Evolutionary conservation across 768 basidiomycete genomes (phyloP), one percentile per base, ranked within the genome.

Genomic region (Strobilomyces echinocephalus): DNA sequence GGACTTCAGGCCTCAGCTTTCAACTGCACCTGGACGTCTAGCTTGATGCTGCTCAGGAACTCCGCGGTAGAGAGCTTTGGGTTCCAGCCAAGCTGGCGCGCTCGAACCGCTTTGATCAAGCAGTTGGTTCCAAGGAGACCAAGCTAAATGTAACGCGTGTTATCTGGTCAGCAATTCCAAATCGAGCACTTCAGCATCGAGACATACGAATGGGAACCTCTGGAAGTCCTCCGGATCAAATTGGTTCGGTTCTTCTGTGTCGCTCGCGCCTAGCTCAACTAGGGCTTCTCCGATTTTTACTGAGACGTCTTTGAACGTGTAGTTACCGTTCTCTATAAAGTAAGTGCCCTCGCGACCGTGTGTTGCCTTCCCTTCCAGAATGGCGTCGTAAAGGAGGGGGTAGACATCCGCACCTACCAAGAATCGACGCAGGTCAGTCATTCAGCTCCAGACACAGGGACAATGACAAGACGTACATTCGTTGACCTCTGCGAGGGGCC

Each of bases 401-500:
- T 76, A 84, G 6, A 84, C 68, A 45, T 47, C 77, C 56, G n/a
- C 72, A 64, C 38, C 64, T 65, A 44, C 1, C 12, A 2, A 28
- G 44, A 11, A 26, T 12, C 14, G 20, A 16, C 9, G 6, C 34
- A 15, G 14, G 43, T 63, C 5, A 60, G 31, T 16, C 20, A 18
- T 10, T 8, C 24, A 6, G 24, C 16, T 40, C 26, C 4, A 1
- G 20, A 6, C 8, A 41, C 8, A 12, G 33, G 24, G 20, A 47
- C 2, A 12, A 26, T 18, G 3, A 20, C 7, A 40, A 34, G 2
- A 49, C 52, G 33, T 8, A 67, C 64, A 62, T 16, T 85, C 83
- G 24, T 77, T 68, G 46, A 84, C 69, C 54, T 84, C 75, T 16
- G 83, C 76, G 51, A 80, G 78, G 0, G 79, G 76, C 87, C 85